phyloP scores from a whole-genome alignment of 768 basidiomycete species.

The Suillus subluteus region DNA sequence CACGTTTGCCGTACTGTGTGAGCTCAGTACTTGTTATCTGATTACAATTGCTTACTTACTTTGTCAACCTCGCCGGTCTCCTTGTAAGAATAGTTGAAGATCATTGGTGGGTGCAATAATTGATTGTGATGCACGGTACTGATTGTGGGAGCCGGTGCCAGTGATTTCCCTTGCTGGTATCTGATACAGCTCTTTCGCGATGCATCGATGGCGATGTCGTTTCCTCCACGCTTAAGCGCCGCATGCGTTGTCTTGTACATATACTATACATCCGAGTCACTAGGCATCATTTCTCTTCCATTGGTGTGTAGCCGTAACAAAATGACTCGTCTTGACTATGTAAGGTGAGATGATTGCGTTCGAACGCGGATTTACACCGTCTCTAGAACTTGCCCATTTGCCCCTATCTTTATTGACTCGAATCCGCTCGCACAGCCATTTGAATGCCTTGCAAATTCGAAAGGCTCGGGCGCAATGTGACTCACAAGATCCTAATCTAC shows the following conservation, averaged over 20 bases:
- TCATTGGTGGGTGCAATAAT: background rate
- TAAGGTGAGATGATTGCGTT: background rate
- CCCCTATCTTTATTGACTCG: background rate
- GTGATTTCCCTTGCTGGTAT: background rate
- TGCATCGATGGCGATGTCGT: background rate
- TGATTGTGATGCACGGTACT: background rate
- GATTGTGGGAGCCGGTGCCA: background rate
- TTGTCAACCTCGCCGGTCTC: background rate
- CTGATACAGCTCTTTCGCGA: background rate
- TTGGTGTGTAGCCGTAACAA: background rate
- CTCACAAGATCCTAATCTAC: background rate
- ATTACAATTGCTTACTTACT: background rate
- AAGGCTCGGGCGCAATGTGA: background rate
- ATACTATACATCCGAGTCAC: background rate
- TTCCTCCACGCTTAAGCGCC: background rate
- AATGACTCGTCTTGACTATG: background rate
- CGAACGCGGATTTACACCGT: no score
- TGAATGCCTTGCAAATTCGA: background rate
- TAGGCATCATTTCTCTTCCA: background rate
- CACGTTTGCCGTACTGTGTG: background rate
- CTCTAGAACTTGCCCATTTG: background rate
- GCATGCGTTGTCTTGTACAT: background rate
- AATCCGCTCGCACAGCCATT: background rate
- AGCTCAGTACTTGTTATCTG: background rate
- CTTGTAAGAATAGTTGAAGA: background rate